A percentile compares a stretch with the other conserved stretches of the same genome.
phyloP scores from a whole-genome alignment of 176 grass and related monocot genomes.

The Tuctoria greenei region DNA sequence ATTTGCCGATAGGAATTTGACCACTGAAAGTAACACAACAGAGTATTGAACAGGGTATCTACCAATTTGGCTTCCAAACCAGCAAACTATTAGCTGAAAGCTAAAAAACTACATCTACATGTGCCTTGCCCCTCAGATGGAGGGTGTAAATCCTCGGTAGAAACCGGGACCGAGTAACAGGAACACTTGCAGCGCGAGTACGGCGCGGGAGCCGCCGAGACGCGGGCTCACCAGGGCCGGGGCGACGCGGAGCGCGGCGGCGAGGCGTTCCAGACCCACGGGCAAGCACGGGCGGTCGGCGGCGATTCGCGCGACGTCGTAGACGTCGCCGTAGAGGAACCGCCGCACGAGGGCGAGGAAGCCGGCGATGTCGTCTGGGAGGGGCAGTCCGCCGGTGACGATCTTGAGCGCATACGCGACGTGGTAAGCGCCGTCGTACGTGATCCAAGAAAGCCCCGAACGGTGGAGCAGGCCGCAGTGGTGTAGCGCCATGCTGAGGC shows the following conservation, averaged over 20 bases:
- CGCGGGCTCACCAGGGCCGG: not conserved
- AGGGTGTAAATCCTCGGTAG: not conserved
- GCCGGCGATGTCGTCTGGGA: not conserved
- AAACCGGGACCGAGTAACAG: not conserved
- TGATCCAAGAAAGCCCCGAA: not conserved
- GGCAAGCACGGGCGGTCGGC: not conserved
- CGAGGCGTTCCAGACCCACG: not conserved
- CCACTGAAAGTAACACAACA: too few relatives aligned
- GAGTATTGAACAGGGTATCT: too few relatives aligned
- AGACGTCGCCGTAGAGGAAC: not conserved
- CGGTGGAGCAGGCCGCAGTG: not conserved
- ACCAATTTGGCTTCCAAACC: too few relatives aligned
- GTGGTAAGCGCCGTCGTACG: not conserved
- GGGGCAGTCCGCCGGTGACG: not conserved
- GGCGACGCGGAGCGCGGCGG: not conserved
- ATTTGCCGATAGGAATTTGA: too few relatives aligned
- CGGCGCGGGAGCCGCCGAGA: not conserved
- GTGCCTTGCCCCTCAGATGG: not conserved
- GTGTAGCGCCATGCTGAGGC: not conserved
- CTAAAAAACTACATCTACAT: too few relatives aligned
- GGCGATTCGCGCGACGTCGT: not conserved
- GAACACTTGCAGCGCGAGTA: not conserved
- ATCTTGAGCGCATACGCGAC: not conserved
- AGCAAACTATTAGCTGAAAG: too few relatives aligned
- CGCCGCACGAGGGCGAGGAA: not conserved